These are phyloP conservation scores for Ciborinia camelliae DNA, from an alignment of 2,329 filamentous ascomycete species.

Conservation along the genomic window DNA sequence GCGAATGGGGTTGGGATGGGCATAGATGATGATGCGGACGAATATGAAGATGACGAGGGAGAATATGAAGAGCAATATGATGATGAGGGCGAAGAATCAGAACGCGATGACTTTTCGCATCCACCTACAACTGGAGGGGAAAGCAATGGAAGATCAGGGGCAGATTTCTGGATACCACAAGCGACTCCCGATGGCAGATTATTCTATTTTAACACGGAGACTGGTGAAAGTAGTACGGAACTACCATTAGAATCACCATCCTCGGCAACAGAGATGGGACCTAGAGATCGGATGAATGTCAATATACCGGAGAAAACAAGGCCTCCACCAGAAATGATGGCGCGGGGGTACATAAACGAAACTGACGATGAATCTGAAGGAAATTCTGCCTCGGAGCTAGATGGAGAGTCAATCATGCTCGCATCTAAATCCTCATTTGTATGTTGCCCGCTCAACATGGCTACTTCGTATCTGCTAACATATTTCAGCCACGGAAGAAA, in stretches of 20 bases:
- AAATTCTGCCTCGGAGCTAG: conserved; percentile 80
- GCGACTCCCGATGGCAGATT: conserved; percentile 88
- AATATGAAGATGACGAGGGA: conserved; percentile 65
- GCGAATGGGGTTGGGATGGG: conserved; percentile 48
- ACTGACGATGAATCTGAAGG: conserved; percentile 86
- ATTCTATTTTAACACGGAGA: conserved; percentile 98
- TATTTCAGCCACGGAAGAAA: conserved; percentile 52
- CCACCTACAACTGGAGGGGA: conserved; percentile 67
- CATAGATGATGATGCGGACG: conserved; percentile 59
- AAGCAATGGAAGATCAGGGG: conserved; percentile 69
- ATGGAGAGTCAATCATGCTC: conserved; percentile 70
- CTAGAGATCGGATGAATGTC: conserved; percentile 83
- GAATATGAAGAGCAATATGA: conserved; percentile 58
- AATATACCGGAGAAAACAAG: conserved; percentile 85
- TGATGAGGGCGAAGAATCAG: conserved; percentile 64
- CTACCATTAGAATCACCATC: conserved; percentile 87
- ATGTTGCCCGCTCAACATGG: conserved; percentile 39
- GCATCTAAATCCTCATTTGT: conserved; percentile 67
- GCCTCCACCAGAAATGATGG: conserved; percentile 87
- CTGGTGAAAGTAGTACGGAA: conserved; percentile 91
- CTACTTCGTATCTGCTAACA: conserved; percentile 30
- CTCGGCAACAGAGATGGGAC: conserved; percentile 76
- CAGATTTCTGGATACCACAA: conserved; percentile 98
- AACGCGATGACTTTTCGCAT: conserved; percentile 53
- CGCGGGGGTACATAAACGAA: conserved; percentile 73